Conservation (phyloP, 2,329 filamentous ascomycete genomes). For the Pseudopithomyces maydicus region DNA sequence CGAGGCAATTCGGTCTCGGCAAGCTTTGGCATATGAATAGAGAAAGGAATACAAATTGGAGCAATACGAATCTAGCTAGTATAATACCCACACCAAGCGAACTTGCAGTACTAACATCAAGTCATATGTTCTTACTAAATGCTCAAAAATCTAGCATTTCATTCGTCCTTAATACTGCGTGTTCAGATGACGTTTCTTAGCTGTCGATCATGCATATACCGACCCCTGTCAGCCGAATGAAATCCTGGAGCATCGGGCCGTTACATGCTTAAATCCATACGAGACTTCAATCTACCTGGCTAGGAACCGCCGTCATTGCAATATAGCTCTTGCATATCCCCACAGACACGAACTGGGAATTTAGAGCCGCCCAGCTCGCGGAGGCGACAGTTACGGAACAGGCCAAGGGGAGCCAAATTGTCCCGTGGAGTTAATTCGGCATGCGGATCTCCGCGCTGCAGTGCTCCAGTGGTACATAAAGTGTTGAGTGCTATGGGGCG, state of each 20-base stretch:
- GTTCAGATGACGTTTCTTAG: conserved; percentile 18
- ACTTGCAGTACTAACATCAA: neutral
- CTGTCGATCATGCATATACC: conserved; percentile 28
- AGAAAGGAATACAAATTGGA: neutral
- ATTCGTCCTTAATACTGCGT: conserved; percentile 5
- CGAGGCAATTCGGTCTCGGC: neutral
- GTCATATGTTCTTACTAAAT: neutral
- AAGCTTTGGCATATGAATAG: neutral
- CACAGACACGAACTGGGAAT: neutral
- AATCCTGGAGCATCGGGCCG: conserved; percentile 38
- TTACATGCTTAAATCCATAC: conserved; percentile 31
- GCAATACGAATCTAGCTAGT: neutral
- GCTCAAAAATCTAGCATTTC: neutral
- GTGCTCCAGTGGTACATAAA: conserved; percentile 28
- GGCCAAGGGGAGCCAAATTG: conserved; percentile 28
- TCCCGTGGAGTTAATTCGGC: conserved; percentile 16
- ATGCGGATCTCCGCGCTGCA: conserved; percentile 11
- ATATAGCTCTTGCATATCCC: conserved; percentile 27
- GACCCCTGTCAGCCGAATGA: conserved; percentile 27
- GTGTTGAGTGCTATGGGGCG: conserved; percentile 7
- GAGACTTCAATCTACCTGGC: conserved; percentile 31
- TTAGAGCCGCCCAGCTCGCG: neutral
- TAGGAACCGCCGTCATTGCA: conserved; percentile 12
- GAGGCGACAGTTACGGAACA: conserved; percentile 11
- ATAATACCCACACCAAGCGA: neutral